Evolutionary conservation across 192 early-diverging fungal species (phyloP).

Genomic region (Jimgerdemannia lactiflua): DNA sequence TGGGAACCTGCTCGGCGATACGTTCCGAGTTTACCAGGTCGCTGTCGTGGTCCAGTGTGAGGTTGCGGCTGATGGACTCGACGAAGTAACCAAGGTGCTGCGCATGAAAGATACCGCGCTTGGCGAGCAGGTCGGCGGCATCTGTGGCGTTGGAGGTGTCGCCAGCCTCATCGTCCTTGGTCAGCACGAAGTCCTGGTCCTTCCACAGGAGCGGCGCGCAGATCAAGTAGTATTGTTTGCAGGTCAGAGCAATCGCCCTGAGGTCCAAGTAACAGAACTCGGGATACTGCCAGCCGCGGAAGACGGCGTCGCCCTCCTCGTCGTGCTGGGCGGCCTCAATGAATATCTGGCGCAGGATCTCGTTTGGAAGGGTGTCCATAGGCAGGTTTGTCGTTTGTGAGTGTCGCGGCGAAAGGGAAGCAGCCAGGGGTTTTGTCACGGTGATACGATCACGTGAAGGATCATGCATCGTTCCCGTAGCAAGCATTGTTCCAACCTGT

Average conservation of each 20-base stretch:
- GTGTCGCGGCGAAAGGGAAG: too few species aligned
- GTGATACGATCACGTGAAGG: too few species aligned
- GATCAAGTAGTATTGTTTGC: conserved; percentile 19
- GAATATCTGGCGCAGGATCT: background rate
- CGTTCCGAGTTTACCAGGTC: conserved; percentile 25
- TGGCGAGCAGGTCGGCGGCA: conserved; percentile 24
- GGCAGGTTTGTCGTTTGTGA: too few species aligned
- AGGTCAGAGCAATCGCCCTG: conserved; percentile 21
- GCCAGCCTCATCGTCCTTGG: conserved; percentile 14
- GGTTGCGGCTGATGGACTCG: conserved; percentile 23
- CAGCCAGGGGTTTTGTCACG: too few species aligned
- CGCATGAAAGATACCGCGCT: conserved; percentile 14
- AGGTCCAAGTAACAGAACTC: conserved; percentile 20
- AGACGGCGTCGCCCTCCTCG: background rate
- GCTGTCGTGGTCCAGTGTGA: conserved; percentile 18
- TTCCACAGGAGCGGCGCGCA: conserved; percentile 28
- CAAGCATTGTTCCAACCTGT: too few species aligned
- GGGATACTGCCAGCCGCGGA: conserved; percentile 33
- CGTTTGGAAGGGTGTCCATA: background rate
- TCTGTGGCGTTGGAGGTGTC: conserved; percentile 7
- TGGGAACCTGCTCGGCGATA: conserved; percentile 27
- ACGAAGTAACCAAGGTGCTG: conserved; percentile 23
- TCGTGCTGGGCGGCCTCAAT: background rate
- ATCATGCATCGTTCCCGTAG: too few species aligned
- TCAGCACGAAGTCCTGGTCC: conserved; percentile 35